These are phyloP conservation scores for Barbarea vulgaris DNA, from an alignment of 345 rosid species.

Conservation along the genomic window DNA sequence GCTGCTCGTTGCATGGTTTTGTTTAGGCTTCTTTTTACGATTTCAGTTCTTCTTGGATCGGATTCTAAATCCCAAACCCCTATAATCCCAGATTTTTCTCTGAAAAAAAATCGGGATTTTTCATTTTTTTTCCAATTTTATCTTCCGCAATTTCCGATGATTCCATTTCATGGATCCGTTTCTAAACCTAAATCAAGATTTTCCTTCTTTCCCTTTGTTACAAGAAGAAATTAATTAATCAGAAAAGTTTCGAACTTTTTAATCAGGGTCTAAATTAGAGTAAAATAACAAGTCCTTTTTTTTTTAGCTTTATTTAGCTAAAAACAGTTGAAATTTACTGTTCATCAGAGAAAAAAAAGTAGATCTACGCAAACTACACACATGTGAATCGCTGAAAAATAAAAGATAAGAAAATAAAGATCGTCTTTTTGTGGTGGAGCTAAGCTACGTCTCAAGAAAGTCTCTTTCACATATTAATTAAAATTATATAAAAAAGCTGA, in stretches of 20 bases:
- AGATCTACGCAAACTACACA: slow-evolving; percentile 35
- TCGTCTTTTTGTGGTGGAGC: slow-evolving; percentile 35
- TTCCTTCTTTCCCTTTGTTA: not conserved
- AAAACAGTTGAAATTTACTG: slow-evolving; percentile 4
- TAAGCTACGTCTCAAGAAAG: slow-evolving; percentile 27
- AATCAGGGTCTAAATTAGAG: not conserved
- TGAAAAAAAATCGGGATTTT: not conserved
- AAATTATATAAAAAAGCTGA: not conserved
- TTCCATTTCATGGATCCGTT: slow-evolving; percentile 8
- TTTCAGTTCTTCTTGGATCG: slow-evolving; percentile 12
- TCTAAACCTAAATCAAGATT: not conserved
- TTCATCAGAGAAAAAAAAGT: slow-evolving; percentile 31
- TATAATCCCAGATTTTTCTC: slow-evolving; percentile 7
- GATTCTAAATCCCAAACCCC: not conserved
- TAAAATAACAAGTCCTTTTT: not conserved
- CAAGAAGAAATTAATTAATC: not conserved
- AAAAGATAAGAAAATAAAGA: slow-evolving; percentile 10
- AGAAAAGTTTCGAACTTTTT: not conserved
- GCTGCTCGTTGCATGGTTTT: slow-evolving; percentile 31
- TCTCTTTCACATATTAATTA: slow-evolving; percentile 22
- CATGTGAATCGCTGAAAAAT: slow-evolving; percentile 22
- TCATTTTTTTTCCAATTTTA: not conserved
- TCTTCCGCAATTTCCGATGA: not conserved
- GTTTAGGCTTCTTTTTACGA: not conserved
- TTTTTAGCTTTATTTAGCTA: slow-evolving; percentile 1